These are phyloP conservation scores for Chenopodium album DNA, from an alignment of 148 eudicot species.

Conservation along the genomic window DNA sequence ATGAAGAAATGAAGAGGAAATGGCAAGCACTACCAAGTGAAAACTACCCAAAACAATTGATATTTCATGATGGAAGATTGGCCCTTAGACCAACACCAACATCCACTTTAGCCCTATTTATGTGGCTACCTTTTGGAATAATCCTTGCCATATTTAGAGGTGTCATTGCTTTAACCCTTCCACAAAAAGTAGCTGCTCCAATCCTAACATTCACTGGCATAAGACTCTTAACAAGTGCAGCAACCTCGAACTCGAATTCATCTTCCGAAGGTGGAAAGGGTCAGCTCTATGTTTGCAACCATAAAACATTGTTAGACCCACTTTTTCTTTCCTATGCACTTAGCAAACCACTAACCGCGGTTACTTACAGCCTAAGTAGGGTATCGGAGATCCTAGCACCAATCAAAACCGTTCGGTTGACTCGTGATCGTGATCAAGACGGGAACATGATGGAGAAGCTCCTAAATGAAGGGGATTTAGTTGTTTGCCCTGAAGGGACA, in stretches of 20 bases:
- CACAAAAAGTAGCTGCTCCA: constrained; percentile 35
- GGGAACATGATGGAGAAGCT: constrained; percentile 47
- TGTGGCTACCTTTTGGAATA: constrained; percentile 68
- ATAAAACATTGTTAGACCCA: constrained; percentile 74
- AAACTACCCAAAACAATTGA: constrained; percentile 61
- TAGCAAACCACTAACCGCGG: constrained; percentile 55
- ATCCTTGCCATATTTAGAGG: constrained; percentile 44
- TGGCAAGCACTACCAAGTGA: constrained; percentile 59
- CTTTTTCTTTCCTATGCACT: constrained; percentile 51
- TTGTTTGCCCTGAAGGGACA: constrained; percentile 83
- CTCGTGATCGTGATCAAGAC: constrained; percentile 53
- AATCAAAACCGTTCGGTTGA: constrained; percentile 58
- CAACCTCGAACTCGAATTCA: not conserved
- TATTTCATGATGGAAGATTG: constrained; percentile 86
- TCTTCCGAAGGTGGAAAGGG: constrained; percentile 32
- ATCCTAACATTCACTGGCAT: constrained; percentile 49
- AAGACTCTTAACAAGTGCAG: constrained; percentile 25
- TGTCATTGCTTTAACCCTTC: constrained; percentile 43
- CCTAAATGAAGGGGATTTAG: constrained; percentile 55
- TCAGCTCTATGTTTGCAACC: constrained; percentile 66
- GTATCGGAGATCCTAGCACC: constrained; percentile 67
- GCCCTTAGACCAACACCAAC: constrained; percentile 60
- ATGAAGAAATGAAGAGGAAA: constrained; percentile 44
- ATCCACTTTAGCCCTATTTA: constrained; percentile 46
- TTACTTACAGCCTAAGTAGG: constrained; percentile 72